phyloP scores from a whole-genome alignment of 768 basidiomycete species.

The Naganishia kalamii region DNA sequence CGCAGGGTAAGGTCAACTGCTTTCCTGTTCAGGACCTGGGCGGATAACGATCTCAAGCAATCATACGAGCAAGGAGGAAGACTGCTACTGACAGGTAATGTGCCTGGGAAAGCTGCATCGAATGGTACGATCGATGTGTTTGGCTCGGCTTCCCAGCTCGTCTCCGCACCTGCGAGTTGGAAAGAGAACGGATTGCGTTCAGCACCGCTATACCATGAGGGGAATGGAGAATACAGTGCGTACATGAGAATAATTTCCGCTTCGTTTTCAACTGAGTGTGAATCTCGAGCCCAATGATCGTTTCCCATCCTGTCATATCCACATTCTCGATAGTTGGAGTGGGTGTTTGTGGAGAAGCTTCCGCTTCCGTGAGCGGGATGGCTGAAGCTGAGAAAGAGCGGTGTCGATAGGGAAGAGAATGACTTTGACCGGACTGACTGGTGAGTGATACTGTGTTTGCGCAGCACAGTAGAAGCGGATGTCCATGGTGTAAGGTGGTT shows the following conservation, averaged over 20 bases:
- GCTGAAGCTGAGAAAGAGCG: too few relatives aligned
- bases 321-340: not conserved
- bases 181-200: slow-evolving; percentile 11
- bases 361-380: not conserved
- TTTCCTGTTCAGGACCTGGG: slow-evolving; percentile 39
- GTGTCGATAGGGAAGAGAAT: too few relatives aligned
- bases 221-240: slow-evolving; percentile 29
- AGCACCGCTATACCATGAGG: slow-evolving; percentile 7
- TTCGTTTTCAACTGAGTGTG: slow-evolving; percentile 88
- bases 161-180: slow-evolving; percentile 34
- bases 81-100: slow-evolving; percentile 66
- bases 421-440: too few relatives aligned
- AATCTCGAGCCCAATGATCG: slow-evolving; percentile 88
- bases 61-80: too few relatives aligned
- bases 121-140: slow-evolving; percentile 70
- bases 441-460: too few relatives aligned
- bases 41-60: not conserved
- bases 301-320: slow-evolving; percentile 60
- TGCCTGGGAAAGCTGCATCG: slow-evolving; percentile 90
- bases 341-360: not conserved
- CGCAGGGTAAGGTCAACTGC: slow-evolving; percentile 69
- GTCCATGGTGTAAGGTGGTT: too few relatives aligned
- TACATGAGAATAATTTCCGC: slow-evolving; percentile 78
- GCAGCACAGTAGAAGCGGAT: too few relatives aligned
- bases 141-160: slow-evolving; percentile 54